These are phyloP conservation scores for Xerocomellus dryophilus DNA, from an alignment of 768 basidiomycete species.

Conservation along the genomic window DNA sequence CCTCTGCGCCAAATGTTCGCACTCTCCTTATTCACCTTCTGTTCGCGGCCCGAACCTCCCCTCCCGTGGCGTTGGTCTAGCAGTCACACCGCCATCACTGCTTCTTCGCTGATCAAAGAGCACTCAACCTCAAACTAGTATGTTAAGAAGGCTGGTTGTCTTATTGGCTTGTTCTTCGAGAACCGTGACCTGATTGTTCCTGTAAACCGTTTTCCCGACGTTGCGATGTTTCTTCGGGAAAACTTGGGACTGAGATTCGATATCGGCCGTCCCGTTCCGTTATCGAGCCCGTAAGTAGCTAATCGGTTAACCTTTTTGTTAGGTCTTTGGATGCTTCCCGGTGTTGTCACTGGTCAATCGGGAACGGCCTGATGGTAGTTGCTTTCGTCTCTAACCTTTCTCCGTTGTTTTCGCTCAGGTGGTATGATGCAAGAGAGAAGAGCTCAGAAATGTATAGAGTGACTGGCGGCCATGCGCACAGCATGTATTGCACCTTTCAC, in stretches of 20 bases:
- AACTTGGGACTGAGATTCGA: conserved; percentile 4
- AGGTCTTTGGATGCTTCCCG: conserved; percentile 9
- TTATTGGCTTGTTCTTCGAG: conserved; percentile 13
- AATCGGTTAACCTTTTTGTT: conserved; percentile 16
- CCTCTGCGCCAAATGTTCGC: background rate
- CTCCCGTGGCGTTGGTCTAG: background rate
- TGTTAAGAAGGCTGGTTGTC: conserved; percentile 24
- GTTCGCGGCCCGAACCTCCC: background rate
- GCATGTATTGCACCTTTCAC: conserved; percentile 17
- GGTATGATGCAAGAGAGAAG: conserved; percentile 29
- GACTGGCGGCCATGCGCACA: conserved; percentile 11
- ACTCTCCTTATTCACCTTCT: background rate
- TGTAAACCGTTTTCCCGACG: conserved; percentile 6
- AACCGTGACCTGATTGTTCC: conserved; percentile 15
- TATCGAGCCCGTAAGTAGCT: conserved; percentile 20
- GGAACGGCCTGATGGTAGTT: conserved; percentile 14
- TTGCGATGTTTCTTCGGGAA: conserved; percentile 4
- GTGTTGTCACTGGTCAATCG: conserved; percentile 5
- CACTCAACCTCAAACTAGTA: conserved; percentile 18
- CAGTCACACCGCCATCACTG: background rate
- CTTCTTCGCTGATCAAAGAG: conserved; percentile 25
- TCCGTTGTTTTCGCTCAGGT: conserved; percentile 25
- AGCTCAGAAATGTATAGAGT: conserved; percentile 25
- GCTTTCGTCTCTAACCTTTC: conserved; percentile 16
- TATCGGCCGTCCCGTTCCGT: conserved; percentile 5